A percentile compares a stretch with the other conserved stretches of the same genome.
phyloP scores from a whole-genome alignment of 2,329 filamentous ascomycete species.

The Trichoderma sp. region DNA sequence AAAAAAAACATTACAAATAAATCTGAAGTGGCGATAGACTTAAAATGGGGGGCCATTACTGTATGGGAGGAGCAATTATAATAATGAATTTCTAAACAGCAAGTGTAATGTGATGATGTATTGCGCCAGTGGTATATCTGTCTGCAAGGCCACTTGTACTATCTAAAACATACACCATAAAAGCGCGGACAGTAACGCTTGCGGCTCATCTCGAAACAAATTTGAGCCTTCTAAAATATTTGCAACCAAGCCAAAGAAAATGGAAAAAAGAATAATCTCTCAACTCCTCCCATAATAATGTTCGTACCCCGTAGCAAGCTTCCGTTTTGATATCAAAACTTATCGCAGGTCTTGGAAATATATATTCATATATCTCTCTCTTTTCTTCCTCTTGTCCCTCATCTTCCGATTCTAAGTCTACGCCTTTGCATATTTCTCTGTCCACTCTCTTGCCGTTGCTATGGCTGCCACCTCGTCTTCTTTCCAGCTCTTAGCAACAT shows the following conservation, averaged over 20 bases:
- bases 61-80: conserved; percentile 9
- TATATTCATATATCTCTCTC: conserved; percentile 16
- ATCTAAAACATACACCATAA: conserved; percentile 14
- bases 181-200: neutral
- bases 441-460: conserved; percentile 90
- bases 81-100: conserved; percentile 4
- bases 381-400: neutral
- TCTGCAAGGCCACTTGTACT: neutral
- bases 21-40: neutral
- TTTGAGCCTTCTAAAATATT: conserved; percentile 21
- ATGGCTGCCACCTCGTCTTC: conserved; percentile 92
- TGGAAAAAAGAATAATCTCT: neutral
- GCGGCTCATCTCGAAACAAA: conserved; percentile 15
- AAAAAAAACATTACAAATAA: neutral
- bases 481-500: conserved; percentile 98
- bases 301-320: conserved; percentile 21
- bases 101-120: neutral
- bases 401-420: conserved; percentile 19
- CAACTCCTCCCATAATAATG: conserved; percentile 28
- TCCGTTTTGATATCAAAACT: conserved; percentile 7
- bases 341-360: conserved; percentile 8
- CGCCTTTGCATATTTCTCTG: conserved; percentile 71
- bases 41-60: neutral
- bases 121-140: neutral
- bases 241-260: conserved; percentile 18